Base-by-base conservation (phyloP, 2,329 filamentous ascomycete genomes). In the Aspergillus sp. region DNA sequence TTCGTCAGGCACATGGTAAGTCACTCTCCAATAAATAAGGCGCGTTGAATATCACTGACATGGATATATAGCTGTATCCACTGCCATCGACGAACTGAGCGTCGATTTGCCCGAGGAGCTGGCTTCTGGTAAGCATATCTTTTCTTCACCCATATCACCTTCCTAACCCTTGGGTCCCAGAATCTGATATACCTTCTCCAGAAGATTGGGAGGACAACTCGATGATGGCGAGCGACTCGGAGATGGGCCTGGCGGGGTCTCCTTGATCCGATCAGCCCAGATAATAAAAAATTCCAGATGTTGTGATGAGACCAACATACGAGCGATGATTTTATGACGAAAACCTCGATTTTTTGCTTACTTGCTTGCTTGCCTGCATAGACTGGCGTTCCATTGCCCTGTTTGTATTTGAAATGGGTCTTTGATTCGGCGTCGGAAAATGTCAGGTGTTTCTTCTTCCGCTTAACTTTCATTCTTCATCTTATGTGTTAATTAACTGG, bases 161-260 rank as follows among this genome's bases (percentile, higher is more conserved):
- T 44, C 33, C 56, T 60, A 54, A 58, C 47, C 31, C 41, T 37
- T 33, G 42, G 33, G 38, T 32, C 42, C 44, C 64, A 69, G 66
- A 61, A 44, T 68, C 66, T 62, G 64, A 70, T 52, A 51, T 64
- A 41, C 57, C 60, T 52, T 68, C 62, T 47, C 48, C 61, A 55
- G 67, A 70, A 48, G 64, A 66, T 46, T 70, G 67, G 67, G 67
- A 69, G 39, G 65, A 66, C 41, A 62, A 68, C 39, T 70, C 67
- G 13, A 57, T 58, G 37, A 56, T 70, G 47, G 64, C 59, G 35
- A 69, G 65, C 43, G 67, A 70, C 48, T 70, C 67, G 3, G 67
- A 70, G 28, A 54, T 66, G 50, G 67, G 66, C 12, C 43, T 68
- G 26, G 56, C 56, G 27, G 62, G 59, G 12, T 64, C 65, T 37